phyloP scores from a whole-genome alignment of 2,329 filamentous ascomycete genomes.

The Cyanodermella asteris region DNA sequence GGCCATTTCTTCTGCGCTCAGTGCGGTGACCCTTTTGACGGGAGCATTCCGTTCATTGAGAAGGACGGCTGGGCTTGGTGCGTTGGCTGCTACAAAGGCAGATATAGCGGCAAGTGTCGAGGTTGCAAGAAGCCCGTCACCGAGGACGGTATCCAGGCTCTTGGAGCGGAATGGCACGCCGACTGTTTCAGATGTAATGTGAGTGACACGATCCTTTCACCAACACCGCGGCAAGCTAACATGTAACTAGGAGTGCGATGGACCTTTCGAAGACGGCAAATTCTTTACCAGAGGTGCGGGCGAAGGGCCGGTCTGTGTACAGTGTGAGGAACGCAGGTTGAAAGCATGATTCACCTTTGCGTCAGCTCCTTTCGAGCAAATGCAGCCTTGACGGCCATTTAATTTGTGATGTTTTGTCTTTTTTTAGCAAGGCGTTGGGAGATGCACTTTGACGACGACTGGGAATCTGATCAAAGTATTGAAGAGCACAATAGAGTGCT shows the following conservation, averaged over 20 bases:
- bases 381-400: no score
- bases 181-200: constrained; percentile 58
- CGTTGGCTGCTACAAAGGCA: constrained; percentile 72
- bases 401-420: no score
- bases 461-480: no score
- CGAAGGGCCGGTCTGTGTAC: constrained; percentile 38
- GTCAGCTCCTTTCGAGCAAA: no score
- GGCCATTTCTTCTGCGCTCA: constrained; percentile 98
- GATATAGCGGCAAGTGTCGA: constrained; percentile 73
- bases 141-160: constrained; percentile 70
- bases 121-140: constrained; percentile 69
- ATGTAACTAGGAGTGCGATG: constrained; percentile 30
- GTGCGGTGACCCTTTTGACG: constrained; percentile 62
- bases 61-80: constrained; percentile 98
- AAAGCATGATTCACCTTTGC: constrained; percentile 28
- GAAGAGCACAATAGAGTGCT: no score
- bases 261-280: constrained; percentile 37
- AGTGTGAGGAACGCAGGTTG: constrained; percentile 38
- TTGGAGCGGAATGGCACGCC: constrained; percentile 86
- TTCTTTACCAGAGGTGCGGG: constrained; percentile 40
- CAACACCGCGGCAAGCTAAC: neutral
- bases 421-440: no score
- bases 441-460: no score
- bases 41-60: constrained; percentile 64
- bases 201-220: constrained; percentile 1